Conservation (phyloP, 352 stramenopile species). For the Phytophthora crassamura region DNA sequence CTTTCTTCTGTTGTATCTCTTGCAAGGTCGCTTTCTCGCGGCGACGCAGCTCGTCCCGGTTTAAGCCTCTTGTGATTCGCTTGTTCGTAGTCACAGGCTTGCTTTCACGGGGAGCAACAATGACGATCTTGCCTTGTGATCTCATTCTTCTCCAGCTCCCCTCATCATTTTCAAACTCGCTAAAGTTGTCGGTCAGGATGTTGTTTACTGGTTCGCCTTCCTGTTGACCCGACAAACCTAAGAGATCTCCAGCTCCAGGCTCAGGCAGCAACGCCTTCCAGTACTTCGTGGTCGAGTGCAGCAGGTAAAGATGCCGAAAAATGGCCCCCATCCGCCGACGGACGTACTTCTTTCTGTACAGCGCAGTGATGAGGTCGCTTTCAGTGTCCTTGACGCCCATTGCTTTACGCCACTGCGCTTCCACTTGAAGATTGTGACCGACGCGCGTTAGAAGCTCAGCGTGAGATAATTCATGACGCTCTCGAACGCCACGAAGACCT, state of each 20-base stretch:
- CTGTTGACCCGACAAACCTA: not conserved
- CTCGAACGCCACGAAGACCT: slow-evolving; percentile 50
- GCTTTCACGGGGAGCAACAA: slow-evolving; percentile 22
- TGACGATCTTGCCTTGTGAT: slow-evolving; percentile 17
- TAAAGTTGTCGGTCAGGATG: not conserved
- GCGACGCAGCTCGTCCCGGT: slow-evolving; percentile 40
- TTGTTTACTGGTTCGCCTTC: slow-evolving; percentile 7
- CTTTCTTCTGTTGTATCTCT: slow-evolving; percentile 56
- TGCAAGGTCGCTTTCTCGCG: slow-evolving; percentile 51
- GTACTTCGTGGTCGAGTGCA: slow-evolving; percentile 41
- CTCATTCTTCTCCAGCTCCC: not conserved
- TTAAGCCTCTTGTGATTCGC: slow-evolving; percentile 11
- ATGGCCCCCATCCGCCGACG: slow-evolving; percentile 41
- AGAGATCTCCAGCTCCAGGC: not conserved
- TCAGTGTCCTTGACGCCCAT: slow-evolving; percentile 69
- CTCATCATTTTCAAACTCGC: not conserved
- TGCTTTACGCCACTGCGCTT: slow-evolving; percentile 67
- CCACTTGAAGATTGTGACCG: slow-evolving; percentile 70
- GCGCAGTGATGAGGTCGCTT: slow-evolving; percentile 55
- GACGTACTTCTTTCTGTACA: slow-evolving; percentile 74
- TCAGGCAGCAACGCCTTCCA: slow-evolving; percentile 44
- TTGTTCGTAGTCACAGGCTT: slow-evolving; percentile 7
- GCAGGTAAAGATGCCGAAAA: slow-evolving; percentile 40
- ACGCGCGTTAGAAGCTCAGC: slow-evolving; percentile 63
- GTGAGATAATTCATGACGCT: slow-evolving; percentile 51